Base-by-base conservation (phyloP, 805 yeast genomes). In the Helenozyma baotianmanensis region DNA sequence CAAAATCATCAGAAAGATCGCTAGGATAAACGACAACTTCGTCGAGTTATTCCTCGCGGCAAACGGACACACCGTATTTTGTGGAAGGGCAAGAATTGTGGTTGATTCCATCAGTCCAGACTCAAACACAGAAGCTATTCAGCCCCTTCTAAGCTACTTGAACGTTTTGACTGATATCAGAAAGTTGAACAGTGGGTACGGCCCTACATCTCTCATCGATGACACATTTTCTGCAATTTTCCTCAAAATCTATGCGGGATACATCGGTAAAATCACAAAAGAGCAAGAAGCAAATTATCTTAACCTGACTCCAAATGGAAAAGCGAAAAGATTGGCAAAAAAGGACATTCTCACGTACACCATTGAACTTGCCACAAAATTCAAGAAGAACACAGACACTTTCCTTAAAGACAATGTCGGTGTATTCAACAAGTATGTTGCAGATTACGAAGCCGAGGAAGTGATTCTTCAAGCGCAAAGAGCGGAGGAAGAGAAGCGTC, bases 101-200 rank as follows among this genome's bases (percentile, higher is more conserved):
- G 35, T 58, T 2, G 65, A 60, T 7, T 16, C 14, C 2, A 26
- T 60, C 29, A 52, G 51, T 23, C 21, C 12, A 1, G 45, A 47
- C n/a, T 67, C 63, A 0, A 56, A 64, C 6, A 58, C 74, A 3
- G 50, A 60, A 1, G 51, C 60, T 3, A 61, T 69, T 17, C 56
- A 64, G 17, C 53, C 63, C 2, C 47, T 60, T 13, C 46, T 78
- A 2, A 65, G 71, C 30, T 60, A 72, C 22, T 48, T 82, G 10
- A 58, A 56, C 35, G 78, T 78, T 14, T 51, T 75, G 8, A 64
- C 70, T 11, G 89, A 81, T 30, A 66, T 83, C 47, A 68, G 85
- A 41, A 72, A 81, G 38, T 68, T 82, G 58, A 85, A 87, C 39
- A 83, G 81, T 51, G 94, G 94, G 0, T 80, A 80, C 53, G 90